phyloP scores from a whole-genome alignment of 164 flowering plant genomes.

The Chimonanthus salicifolius region DNA sequence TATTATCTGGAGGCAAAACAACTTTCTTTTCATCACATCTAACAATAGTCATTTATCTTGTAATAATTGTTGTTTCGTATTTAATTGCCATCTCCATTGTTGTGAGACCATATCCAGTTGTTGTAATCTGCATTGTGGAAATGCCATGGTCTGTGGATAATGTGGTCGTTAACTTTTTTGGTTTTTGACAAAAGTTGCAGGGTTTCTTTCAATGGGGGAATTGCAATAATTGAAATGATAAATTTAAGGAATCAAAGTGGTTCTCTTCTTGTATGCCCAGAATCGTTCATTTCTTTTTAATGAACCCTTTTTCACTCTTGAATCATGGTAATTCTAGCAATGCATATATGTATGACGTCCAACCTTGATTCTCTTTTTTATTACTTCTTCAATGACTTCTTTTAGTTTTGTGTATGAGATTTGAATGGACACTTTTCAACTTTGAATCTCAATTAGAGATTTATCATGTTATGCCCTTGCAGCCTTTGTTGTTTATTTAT shows the following conservation, averaged over 20 bases:
- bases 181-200: too few species aligned
- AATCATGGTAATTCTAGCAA: conserved; percentile 35
- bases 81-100: too few species aligned
- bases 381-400: conserved; percentile 7
- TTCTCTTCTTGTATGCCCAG: conserved; percentile 5
- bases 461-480: conserved; percentile 16
- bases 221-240: conserved; percentile 11
- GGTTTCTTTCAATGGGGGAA: too few species aligned
- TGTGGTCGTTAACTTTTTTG: too few species aligned
- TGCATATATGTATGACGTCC: conserved; percentile 39
- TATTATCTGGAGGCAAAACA: too few species aligned
- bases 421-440: conserved; percentile 16
- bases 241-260: conserved; percentile 21
- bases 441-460: conserved; percentile 10
- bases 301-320: conserved; percentile 28
- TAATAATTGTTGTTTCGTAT: too few species aligned
- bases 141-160: too few species aligned
- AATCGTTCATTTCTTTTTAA: not conserved
- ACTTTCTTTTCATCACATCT: too few species aligned
- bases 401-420: conserved; percentile 10
- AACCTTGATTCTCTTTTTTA: conserved; percentile 17
- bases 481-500: conserved; percentile 24
- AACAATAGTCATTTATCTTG: too few species aligned
- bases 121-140: too few species aligned
- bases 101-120: too few species aligned